A percentile compares a stretch with the other conserved stretches of the same genome.
These are phyloP conservation scores for Xylariaceae sp. DNA, from an alignment of 2,329 filamentous ascomycete species.

Conservation along the genomic window DNA sequence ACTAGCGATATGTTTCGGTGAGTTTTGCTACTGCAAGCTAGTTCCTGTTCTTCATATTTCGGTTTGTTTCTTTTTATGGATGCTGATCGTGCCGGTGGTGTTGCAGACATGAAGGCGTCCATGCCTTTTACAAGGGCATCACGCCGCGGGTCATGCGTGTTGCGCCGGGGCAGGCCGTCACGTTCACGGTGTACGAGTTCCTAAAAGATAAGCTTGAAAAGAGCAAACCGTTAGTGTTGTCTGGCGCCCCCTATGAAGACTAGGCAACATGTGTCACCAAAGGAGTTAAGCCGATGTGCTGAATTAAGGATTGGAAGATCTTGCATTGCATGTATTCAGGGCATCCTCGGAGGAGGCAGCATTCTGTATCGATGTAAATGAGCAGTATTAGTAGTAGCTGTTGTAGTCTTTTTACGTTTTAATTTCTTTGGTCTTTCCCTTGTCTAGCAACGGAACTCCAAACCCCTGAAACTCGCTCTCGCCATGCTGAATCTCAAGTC, in stretches of 20 bases:
- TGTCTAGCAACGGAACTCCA: slow-evolving; percentile 1
- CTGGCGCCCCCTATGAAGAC: slow-evolving; percentile 63
- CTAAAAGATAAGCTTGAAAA: slow-evolving; percentile 67
- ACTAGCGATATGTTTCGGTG: slow-evolving; percentile 78
- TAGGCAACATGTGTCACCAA: slow-evolving; percentile 31
- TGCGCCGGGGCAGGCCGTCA: slow-evolving; percentile 83
- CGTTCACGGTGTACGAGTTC: slow-evolving; percentile 72
- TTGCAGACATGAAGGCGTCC: slow-evolving; percentile 77
- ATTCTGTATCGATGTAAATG: slow-evolving; percentile 5
- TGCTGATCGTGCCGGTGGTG: background rate
- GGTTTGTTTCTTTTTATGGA: background rate
- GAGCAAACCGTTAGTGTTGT: slow-evolving; percentile 54
- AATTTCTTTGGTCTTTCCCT: background rate
- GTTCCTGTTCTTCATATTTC: background rate
- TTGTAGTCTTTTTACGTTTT: background rate
- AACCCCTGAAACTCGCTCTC: background rate
- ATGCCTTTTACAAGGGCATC: slow-evolving; percentile 99
- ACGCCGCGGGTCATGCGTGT: slow-evolving; percentile 97
- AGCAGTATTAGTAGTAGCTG: background rate
- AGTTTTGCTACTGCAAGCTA: slow-evolving; percentile 27
- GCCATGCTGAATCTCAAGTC: background rate
- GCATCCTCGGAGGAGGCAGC: slow-evolving; percentile 7
- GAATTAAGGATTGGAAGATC: background rate
- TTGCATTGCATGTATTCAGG: slow-evolving; percentile 10
- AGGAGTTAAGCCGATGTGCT: background rate